Conservation (phyloP, 148 eudicot species). For the Chenopodium suecicum region DNA sequence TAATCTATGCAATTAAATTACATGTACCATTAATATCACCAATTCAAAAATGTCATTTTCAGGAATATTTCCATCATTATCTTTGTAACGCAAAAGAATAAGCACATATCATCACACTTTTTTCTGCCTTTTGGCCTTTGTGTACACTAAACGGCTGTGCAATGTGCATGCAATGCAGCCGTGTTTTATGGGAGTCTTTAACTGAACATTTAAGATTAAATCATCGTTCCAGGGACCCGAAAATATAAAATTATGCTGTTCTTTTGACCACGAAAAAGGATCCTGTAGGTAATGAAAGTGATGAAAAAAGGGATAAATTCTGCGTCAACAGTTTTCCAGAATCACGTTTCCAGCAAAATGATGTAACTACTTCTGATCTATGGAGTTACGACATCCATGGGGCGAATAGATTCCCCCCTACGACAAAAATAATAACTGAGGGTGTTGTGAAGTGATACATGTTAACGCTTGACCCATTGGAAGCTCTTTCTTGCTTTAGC, state of each 20-base stretch:
- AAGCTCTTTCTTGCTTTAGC: slow-evolving; percentile 97
- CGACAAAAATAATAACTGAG: slow-evolving; percentile 13
- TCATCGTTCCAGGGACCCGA: neutral
- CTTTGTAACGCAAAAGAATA: neutral
- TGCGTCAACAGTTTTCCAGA: neutral
- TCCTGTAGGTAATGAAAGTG: neutral
- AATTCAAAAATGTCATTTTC: slow-evolving; percentile 4
- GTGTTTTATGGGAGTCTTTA: neutral
- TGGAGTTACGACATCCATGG: neutral
- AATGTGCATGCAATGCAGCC: neutral
- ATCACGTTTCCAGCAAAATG: neutral
- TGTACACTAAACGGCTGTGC: slow-evolving; percentile 10
- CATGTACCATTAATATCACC: neutral
- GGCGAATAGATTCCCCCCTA: neutral
- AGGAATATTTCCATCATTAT: neutral
- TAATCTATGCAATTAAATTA: neutral
- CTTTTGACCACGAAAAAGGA: neutral
- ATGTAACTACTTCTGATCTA: neutral
- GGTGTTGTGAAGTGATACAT: neutral
- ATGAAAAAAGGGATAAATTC: neutral
- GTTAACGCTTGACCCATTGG: slow-evolving; percentile 98
- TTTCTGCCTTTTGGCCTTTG: slow-evolving; percentile 1
- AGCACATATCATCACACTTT: neutral
- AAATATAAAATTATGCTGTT: neutral
- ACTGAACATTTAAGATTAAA: neutral